Evolutionary conservation across 352 stramenopile genomes (phyloP).

Genomic region (Pythium myriotylum): DNA sequence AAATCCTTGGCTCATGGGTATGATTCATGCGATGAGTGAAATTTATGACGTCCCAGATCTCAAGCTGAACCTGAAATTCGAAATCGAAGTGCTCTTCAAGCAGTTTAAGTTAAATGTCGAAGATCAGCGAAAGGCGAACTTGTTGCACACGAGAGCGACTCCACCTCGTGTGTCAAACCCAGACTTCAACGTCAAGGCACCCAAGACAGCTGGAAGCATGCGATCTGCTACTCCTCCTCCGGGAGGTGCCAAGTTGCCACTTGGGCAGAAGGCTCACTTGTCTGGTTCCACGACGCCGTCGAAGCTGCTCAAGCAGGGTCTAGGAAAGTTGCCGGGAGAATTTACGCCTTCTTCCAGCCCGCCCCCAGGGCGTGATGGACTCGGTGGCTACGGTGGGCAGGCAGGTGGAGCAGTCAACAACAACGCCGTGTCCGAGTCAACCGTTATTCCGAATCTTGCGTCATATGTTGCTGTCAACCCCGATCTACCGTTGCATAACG

Average conservation of each 20-base stretch:
- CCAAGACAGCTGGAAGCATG: constrained; percentile 32
- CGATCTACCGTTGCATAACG: constrained; percentile 92
- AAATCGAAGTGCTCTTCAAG: constrained; percentile 99
- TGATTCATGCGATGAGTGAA: constrained; percentile 97
- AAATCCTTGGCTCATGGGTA: constrained; percentile 99
- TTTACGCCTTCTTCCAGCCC: constrained; percentile 63
- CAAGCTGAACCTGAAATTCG: constrained; percentile 99
- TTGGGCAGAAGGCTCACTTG: constrained; percentile 32
- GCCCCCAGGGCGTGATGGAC: constrained; percentile 37
- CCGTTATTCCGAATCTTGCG: constrained; percentile 98
- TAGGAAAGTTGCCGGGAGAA: constrained; percentile 37
- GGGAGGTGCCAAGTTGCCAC: constrained; percentile 41
- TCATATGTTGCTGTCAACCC: constrained; percentile 98
- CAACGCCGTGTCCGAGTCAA: constrained; percentile 84
- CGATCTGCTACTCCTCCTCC: constrained; percentile 66
- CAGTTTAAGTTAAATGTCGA: constrained; percentile 98
- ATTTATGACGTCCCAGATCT: constrained; percentile 99
- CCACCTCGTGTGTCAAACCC: constrained; percentile 96
- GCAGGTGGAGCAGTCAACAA: constrained; percentile 15
- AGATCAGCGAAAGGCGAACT: constrained; percentile 92
- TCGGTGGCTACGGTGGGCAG: constrained; percentile 23
- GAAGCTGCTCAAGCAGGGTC: constrained; percentile 48
- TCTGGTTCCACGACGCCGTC: constrained; percentile 44
- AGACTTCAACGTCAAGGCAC: constrained; percentile 98
- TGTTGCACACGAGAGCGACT: constrained; percentile 89